A percentile compares a stretch with the other conserved stretches of the same genome.
Conservation (phyloP, 495 filamentous ascomycete genomes). For the Chaetomidium leptoderma region DNA sequence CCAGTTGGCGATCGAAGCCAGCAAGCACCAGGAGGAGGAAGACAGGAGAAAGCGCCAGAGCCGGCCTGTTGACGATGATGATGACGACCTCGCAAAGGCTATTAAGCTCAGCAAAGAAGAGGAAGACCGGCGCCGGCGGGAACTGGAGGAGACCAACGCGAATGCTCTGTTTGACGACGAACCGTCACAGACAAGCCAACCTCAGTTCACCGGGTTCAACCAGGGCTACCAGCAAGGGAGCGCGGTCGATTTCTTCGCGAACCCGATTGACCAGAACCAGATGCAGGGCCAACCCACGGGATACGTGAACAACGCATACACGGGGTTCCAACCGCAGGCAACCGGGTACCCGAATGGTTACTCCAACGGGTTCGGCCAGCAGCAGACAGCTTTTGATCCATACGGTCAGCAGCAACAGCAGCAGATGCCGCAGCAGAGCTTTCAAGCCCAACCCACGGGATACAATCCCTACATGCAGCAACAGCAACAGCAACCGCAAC, state of each 20-base stretch:
- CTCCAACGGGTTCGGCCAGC: conserved; percentile 42
- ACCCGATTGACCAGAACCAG: conserved; percentile 70
- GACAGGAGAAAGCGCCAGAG: conserved; percentile 77
- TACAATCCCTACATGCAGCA: conserved; percentile 71
- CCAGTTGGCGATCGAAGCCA: conserved; percentile 88
- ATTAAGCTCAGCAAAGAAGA: conserved; percentile 96
- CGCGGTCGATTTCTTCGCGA: conserved; percentile 94
- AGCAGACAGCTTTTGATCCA: conserved; percentile 36
- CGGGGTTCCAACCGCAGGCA: conserved; percentile 47
- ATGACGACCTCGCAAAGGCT: conserved; percentile 88
- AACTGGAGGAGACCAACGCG: conserved; percentile 87
- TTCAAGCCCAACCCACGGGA: conserved; percentile 67
- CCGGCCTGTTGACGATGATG: conserved; percentile 53
- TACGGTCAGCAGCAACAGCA: conserved; percentile 56
- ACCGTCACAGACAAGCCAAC: conserved; percentile 53
- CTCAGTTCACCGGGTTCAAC: conserved; percentile 84
- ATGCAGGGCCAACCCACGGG: conserved; percentile 75
- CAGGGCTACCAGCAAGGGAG: conserved; percentile 95
- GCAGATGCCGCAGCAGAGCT: conserved; percentile 52
- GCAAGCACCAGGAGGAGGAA: conserved; percentile 92
- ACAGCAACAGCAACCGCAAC: conserved; percentile 48
- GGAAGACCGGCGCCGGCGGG: conserved; percentile 76
- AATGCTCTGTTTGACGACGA: conserved; percentile 83
- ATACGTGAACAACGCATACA: conserved; percentile 80
- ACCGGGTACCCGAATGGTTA: conserved; percentile 62